Conservation (phyloP, 2,329 filamentous ascomycete genomes). For the Aurifilum marmelostoma region DNA sequence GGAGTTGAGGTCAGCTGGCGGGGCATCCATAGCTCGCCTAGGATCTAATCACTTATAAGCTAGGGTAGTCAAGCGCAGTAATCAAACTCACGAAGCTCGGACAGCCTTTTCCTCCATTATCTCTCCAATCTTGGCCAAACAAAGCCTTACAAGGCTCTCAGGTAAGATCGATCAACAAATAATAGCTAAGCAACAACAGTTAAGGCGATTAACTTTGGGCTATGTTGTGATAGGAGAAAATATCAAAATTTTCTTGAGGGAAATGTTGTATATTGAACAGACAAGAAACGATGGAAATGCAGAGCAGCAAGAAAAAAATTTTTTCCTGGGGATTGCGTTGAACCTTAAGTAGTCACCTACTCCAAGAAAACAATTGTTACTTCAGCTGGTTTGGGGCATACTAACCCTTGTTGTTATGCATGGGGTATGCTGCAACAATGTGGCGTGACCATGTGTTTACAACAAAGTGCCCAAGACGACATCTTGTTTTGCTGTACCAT, state of each 20-base stretch:
- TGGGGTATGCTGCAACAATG: neutral
- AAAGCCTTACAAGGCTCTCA: too few species aligned
- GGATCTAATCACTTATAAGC: neutral
- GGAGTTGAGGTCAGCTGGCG: neutral
- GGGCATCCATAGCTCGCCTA: neutral
- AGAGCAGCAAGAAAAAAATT: too few species aligned
- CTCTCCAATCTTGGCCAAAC: neutral
- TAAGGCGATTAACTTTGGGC: neutral
- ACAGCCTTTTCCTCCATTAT: neutral
- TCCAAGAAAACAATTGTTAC: neutral
- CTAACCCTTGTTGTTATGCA: neutral
- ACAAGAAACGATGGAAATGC: too few species aligned
- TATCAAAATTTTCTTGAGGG: neutral
- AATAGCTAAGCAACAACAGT: neutral
- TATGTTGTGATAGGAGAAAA: neutral
- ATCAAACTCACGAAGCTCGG: neutral
- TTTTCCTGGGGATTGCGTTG: too few species aligned
- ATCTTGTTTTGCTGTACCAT: neutral
- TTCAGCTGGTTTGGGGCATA: neutral
- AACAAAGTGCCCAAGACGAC: neutral
- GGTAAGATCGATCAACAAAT: too few species aligned
- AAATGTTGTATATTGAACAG: too few species aligned
- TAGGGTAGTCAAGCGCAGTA: neutral
- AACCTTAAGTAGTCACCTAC: neutral
- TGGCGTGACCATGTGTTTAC: neutral